A percentile compares a stretch with the other conserved stretches of the same genome.
These are phyloP conservation scores for Aspergillus biplanus DNA, from an alignment of 495 filamentous ascomycete species.

Conservation along the genomic window DNA sequence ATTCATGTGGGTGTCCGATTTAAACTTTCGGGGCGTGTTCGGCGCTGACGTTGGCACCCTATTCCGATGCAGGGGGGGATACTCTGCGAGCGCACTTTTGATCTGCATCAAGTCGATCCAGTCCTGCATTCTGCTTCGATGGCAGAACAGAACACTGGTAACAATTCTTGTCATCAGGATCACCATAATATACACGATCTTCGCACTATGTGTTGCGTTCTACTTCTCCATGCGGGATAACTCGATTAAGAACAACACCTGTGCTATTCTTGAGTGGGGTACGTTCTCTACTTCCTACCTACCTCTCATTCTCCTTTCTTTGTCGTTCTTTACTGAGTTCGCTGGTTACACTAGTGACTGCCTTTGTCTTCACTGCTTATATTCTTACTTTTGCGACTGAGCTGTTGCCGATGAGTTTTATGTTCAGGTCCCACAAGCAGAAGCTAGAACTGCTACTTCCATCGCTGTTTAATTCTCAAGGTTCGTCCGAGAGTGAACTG, in stretches of 20 bases:
- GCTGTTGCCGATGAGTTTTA: too few species aligned
- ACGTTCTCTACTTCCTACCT: not conserved
- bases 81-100: not conserved
- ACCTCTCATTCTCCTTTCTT: not conserved
- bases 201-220: not conserved
- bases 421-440: too few species aligned
- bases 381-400: not conserved
- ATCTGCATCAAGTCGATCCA: not conserved
- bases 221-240: not conserved
- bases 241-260: not conserved
- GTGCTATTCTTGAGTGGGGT: not conserved
- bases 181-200: not conserved
- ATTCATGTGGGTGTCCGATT: not conserved
- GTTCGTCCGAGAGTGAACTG: too few species aligned
- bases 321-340: not conserved
- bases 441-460: too few species aligned
- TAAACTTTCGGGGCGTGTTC: not conserved
- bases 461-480: too few species aligned
- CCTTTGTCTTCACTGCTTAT: not conserved
- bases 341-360: too few species aligned
- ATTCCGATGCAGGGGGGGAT: not conserved
- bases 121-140: not conserved
- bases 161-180: not conserved
- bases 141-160: not conserved
- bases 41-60: not conserved